Conservation (phyloP, 2,329 filamentous ascomycete species). For the Cladosporium cucumerinum region DNA sequence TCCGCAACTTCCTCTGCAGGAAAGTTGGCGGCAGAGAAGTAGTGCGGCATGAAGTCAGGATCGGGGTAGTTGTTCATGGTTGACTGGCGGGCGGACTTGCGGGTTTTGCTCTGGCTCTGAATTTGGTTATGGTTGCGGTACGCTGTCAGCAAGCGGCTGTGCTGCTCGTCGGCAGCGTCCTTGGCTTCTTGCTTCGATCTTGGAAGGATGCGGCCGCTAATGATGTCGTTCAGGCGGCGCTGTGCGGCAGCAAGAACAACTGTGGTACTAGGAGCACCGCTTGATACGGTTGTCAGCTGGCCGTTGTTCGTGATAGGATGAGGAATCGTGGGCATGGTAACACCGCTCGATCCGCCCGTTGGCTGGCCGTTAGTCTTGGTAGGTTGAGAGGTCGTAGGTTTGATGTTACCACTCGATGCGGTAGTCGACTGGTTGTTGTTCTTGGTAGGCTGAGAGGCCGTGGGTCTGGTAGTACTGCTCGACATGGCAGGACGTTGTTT, state of each 20-base stretch:
- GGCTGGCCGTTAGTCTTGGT: neutral
- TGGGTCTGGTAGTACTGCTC: neutral
- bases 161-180: slow-evolving; percentile 20
- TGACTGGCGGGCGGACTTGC: neutral
- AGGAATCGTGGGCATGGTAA: neutral
- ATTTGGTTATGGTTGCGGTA: neutral
- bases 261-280: neutral
- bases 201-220: slow-evolving; percentile 24
- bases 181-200: slow-evolving; percentile 22
- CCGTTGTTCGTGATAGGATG: neutral
- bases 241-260: neutral
- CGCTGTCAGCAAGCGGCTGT: slow-evolving; percentile 19
- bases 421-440: neutral
- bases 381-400: neutral
- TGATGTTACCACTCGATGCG: neutral
- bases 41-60: slow-evolving; percentile 28
- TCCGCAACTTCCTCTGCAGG: slow-evolving; percentile 16
- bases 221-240: slow-evolving; percentile 20
- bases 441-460: neutral
- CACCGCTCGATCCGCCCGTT: neutral
- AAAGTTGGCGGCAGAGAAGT: slow-evolving; percentile 23
- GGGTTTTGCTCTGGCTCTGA: neutral
- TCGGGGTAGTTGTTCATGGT: slow-evolving; percentile 16
- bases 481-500: too few relatives aligned
- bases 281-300: neutral